Evolutionary conservation across 495 filamentous ascomycete genomes (phyloP), one percentile per base, ranked within the genome.

Genomic region (Penicillium cinerascens): DNA sequence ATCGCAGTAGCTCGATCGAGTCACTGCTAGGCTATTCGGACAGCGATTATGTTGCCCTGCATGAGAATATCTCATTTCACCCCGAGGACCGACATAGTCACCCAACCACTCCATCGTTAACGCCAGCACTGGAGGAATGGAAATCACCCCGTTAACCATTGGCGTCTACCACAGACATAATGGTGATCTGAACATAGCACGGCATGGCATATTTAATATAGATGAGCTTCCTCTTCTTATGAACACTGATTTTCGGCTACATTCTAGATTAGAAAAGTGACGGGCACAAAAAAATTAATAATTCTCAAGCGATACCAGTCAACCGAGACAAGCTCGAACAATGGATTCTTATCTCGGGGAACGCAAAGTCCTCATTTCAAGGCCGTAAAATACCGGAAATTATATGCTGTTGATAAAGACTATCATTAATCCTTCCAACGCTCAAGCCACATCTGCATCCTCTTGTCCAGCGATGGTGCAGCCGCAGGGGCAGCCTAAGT

Each of bases 41-140:
- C 61, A 91, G 87, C 52, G 91, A 97, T 69, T 96, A 97, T 76
- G 88, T 98, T 39, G 92, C 92, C 7, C 73, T 91, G 58, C 78
- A 91, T 50, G 90, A 95, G 69, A 95, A 92, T 59, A 87, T 96
- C 36, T 88, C 89, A 16, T 86, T 90, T 42, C 71, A 67, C 29
- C 63, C 56, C 9, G 66, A 71, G 22, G 65, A 66, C 41, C 39
- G 42, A 9, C 27, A 47, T 38, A 58, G 26, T 41, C 60, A 57
- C 22, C 38, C 60, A 0, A 40, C 44, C 10, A 78, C 70, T 56
- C 60, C 75, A 35, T 63, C 68, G 27, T 67, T 70, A 21, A 78
- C 76, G 3, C 76, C 78, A 8, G 61, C 58, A 11, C 36, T 62
- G 26, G 60, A 67, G 17, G 64, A 55, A 41, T 62, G 61, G 63